Evolutionary conservation across 345 rosid species (phyloP).

Genomic region (Arabis hirsuta): DNA sequence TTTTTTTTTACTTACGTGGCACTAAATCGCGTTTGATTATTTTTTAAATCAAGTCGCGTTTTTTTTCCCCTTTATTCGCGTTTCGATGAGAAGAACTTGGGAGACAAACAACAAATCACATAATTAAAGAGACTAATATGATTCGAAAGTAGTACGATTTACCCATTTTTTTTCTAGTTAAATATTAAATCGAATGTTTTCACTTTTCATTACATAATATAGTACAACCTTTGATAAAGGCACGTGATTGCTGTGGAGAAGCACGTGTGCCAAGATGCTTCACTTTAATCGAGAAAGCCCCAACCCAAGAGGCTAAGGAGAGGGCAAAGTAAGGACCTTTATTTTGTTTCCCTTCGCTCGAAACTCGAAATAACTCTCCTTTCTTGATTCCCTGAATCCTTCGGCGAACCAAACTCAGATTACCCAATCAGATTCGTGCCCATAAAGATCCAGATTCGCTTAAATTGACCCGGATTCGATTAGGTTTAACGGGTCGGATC

Average conservation of each 20-base stretch:
- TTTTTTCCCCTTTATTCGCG: background rate
- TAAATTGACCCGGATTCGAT: conserved; percentile 1
- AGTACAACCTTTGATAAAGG: background rate
- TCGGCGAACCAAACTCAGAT: conserved; percentile 15
- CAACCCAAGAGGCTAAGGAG: conserved; percentile 16
- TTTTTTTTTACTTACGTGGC: conserved; percentile 25
- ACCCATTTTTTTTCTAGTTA: background rate
- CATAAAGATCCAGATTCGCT: background rate
- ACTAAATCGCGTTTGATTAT: background rate
- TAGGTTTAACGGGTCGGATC: conserved; percentile 24
- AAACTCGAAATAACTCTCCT: conserved; percentile 12
- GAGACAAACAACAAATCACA: background rate
- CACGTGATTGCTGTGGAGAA: conserved; percentile 26
- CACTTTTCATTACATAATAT: conserved; percentile 6
- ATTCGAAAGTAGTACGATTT: background rate
- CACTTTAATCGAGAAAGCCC: conserved; percentile 27
- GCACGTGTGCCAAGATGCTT: conserved; percentile 38
- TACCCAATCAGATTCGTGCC: conserved; percentile 30
- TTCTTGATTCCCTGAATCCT: conserved; percentile 4
- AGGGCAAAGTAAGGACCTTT: conserved; percentile 19
- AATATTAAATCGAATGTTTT: conserved; percentile 3
- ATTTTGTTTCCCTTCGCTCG: background rate
- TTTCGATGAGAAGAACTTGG: no score
- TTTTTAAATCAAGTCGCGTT: background rate
- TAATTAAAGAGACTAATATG: background rate